A percentile compares a stretch with the other conserved stretches of the same genome.
These are phyloP conservation scores for Metarhizium brunneum DNA, from an alignment of 2,329 filamentous ascomycete species.

Conservation along the genomic window DNA sequence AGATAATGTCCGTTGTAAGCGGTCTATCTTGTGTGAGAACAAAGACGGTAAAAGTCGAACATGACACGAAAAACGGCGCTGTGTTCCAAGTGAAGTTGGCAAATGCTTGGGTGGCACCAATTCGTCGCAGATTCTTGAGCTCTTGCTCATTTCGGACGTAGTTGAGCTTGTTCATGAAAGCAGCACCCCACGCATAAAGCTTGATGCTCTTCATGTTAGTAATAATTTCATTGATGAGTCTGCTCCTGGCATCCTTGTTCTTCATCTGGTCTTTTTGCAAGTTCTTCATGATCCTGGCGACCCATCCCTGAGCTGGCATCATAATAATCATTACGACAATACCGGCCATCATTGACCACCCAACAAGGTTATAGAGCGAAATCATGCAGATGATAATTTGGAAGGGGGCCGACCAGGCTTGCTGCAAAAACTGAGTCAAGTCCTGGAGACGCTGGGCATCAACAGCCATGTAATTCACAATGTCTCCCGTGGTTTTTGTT, in stretches of 20 bases:
- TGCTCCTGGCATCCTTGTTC: conserved; percentile 91
- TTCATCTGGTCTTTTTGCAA: conserved; percentile 97
- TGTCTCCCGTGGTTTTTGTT: conserved; percentile 87
- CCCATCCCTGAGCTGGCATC: conserved; percentile 91
- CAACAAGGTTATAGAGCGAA: conserved; percentile 90
- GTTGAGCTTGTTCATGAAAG: conserved; percentile 96
- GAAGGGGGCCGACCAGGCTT: conserved; percentile 93
- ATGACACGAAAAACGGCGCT: conserved; percentile 94
- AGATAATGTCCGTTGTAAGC: conserved; percentile 88
- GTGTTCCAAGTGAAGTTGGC: conserved; percentile 98
- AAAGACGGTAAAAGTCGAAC: conserved; percentile 90
- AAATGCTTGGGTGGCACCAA: conserved; percentile 85
- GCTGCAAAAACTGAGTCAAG: conserved; percentile 88
- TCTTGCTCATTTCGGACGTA: conserved; percentile 93
- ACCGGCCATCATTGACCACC: conserved; percentile 90
- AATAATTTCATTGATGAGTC: conserved; percentile 92
- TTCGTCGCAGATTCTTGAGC: conserved; percentile 89
- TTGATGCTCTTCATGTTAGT: conserved; percentile 99
- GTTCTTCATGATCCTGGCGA: conserved; percentile 87
- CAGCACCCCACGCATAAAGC: conserved; percentile 92
- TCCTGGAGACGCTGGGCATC: conserved; percentile 94
- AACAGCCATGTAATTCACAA: conserved; percentile 99
- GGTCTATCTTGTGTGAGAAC: conserved; percentile 75
- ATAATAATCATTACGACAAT: conserved; percentile 93
- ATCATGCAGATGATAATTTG: conserved; percentile 95